phyloP scores from a whole-genome alignment of 805 yeast genomes.

The Torulaspora gathmanii region DNA sequence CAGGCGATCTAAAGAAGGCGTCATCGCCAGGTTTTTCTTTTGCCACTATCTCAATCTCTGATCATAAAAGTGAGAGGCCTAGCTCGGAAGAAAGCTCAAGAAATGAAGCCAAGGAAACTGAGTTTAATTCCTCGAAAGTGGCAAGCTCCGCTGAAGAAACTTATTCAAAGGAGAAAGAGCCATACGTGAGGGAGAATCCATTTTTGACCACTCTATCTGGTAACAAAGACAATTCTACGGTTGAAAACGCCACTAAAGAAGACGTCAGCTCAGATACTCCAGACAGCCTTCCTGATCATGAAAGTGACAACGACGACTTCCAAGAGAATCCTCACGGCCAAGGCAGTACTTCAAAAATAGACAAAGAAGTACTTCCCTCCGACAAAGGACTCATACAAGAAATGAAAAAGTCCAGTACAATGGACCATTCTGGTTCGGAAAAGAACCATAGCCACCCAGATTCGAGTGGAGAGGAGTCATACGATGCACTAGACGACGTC shows the following conservation, averaged over 20 bases:
- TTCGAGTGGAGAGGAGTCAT: conserved; percentile 18
- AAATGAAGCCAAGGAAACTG: neutral
- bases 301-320: neutral
- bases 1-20: conserved; percentile 20
- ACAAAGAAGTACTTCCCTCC: neutral
- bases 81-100: neutral
- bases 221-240: neutral
- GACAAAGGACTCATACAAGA: neutral
- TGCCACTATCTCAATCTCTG: conserved; percentile 6
- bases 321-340: neutral
- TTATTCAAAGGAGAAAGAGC: neutral
- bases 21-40: conserved; percentile 17
- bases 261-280: neutral
- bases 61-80: conserved; percentile 1
- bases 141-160: neutral
- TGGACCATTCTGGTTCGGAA: neutral
- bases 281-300: neutral
- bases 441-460: neutral
- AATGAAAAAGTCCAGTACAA: neutral
- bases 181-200: neutral
- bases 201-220: neutral
- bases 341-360: neutral
- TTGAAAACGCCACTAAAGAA: no score
- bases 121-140: neutral
- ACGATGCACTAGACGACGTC: conserved; percentile 23